These are phyloP conservation scores for Phytopythium montanum DNA, from an alignment of 352 stramenopile genomes.

Conservation along the genomic window DNA sequence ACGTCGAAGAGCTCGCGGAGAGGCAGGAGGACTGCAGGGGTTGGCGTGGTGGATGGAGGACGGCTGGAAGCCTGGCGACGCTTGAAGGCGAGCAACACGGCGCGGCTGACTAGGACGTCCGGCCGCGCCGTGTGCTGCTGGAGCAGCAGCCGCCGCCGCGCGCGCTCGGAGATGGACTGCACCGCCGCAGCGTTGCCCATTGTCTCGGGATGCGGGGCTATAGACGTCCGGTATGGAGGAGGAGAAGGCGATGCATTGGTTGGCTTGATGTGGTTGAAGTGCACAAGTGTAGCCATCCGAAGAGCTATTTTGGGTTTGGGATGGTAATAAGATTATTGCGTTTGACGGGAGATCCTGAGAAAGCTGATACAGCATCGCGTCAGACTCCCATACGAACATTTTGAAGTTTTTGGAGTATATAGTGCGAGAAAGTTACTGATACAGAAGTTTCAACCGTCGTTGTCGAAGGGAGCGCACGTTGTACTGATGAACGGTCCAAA, in stretches of 20 bases:
- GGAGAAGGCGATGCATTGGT: background rate
- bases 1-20: constrained; percentile 29
- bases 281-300: constrained; percentile 1
- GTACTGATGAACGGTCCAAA: constrained; percentile 62
- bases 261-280: background rate
- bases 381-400: constrained; percentile 36
- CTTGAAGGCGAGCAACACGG: constrained; percentile 23
- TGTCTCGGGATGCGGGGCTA: background rate
- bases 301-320: background rate
- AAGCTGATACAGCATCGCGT: background rate
- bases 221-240: too few species aligned
- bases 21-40: constrained; percentile 2
- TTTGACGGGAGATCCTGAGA: background rate
- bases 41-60: background rate
- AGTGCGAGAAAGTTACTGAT: background rate
- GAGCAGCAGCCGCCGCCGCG: constrained; percentile 26
- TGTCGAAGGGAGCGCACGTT: constrained; percentile 72
- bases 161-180: constrained; percentile 26
- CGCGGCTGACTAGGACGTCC: constrained; percentile 20
- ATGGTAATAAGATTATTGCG: background rate
- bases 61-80: constrained; percentile 11
- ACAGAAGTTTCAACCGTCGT: constrained; percentile 34
- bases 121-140: constrained; percentile 30
- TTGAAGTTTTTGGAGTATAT: constrained; percentile 15
- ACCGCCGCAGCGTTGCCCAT: constrained; percentile 38